Evolutionary conservation across 2,329 filamentous ascomycete species (phyloP), one percentile per base, ranked within the genome.

Genomic region (Pseudohalonectria lignicola): DNA sequence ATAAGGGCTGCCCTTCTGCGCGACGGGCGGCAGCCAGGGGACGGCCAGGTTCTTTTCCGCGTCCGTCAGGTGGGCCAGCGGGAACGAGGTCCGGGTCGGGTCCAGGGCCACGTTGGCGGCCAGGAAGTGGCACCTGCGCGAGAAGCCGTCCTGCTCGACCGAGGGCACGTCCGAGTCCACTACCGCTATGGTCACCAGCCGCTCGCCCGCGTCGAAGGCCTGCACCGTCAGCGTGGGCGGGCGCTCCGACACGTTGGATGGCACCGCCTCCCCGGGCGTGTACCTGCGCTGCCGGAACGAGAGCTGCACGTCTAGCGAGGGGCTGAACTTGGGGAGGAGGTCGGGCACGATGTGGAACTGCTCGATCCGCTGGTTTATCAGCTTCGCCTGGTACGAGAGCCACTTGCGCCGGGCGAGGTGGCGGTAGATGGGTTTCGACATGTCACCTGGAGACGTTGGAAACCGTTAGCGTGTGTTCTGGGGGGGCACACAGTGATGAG

Each of bases 381-480:
- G 65, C 49, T 78, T 76, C 50, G 82, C 77, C 55, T 86, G 81
- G 65, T 92, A 87, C 46, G 77, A 70, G 49, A 81, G 79, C 92
- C 92, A 98, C 66, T 93, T 87, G 50, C 73, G 67, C 54, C 94
- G 76, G 43, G 90, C 86, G 36, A 96, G 80, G 60, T 84, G 75
- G 46, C 90, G 84, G 67, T 98, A 98, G 55, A 98, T 88, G 45
- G 90, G 90, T 60, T 94, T 94, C 66, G 76, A 81, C 86, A 96
- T 90, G 60, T 96, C 87, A 47, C 83, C 88, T 95, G 47, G 30
- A 19, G 40, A 39, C n/a, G 23, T 11, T 11, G 5, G 16, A 34
- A 12, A 34, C 18, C 31, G 18, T 55, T 47, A 52, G 45, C 20
- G 33, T 33, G n/a, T n/a, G n/a, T n/a, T n/a, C n/a, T n/a, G n/a